Evolutionary conservation across 2,329 filamentous ascomycete genomes (phyloP), one percentile per base, ranked within the genome.

Genomic region (Aspergillus jensenii): DNA sequence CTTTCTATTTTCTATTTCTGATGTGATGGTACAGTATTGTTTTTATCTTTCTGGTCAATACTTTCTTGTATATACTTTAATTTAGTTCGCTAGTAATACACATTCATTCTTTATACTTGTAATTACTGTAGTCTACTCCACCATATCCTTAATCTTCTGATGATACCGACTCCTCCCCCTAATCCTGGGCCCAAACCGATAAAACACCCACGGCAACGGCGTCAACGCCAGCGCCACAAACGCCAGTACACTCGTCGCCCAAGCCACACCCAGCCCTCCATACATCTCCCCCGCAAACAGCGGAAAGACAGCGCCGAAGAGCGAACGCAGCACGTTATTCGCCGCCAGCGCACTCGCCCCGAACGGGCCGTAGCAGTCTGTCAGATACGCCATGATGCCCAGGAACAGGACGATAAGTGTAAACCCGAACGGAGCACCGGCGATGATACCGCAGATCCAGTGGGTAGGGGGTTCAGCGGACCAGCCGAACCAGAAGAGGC

Each of bases 241-340:
- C 0, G 83, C 89, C 12, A 89, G 81, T 2, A 91, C 81, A 65
- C 80, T 86, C 4, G 82, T 80, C 0, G 85, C 88, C 49, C 86
- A 88, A 0, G 82, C 82, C 12, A 89, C 81, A 0, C 88, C 88
- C 12, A 91, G 69, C 23, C 83, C 84, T 56, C 84, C 79, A 67
- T 87, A 89, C 77, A 91, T 72, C 37, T 76, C 76, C 5, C 61
- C 68, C 0, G 81, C 77, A 40, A 82, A 80, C 9, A 83, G 65
- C 6, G 81, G 81, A 59, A 82, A 79, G 2, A 73, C 64, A 31
- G 74, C 78, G n/a, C 81, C 69, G 21, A 77, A 67, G 68, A 82
- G 81, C 0, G 80, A 31, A 4, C 27, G 27, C 27, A 31, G 27
- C 27, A 31, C 27, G 27, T 31, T 82, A 67, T 81, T 82, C 0